Conservation (phyloP, 169 alveolate genomes). For the Plasmodium falciparum region DNA sequence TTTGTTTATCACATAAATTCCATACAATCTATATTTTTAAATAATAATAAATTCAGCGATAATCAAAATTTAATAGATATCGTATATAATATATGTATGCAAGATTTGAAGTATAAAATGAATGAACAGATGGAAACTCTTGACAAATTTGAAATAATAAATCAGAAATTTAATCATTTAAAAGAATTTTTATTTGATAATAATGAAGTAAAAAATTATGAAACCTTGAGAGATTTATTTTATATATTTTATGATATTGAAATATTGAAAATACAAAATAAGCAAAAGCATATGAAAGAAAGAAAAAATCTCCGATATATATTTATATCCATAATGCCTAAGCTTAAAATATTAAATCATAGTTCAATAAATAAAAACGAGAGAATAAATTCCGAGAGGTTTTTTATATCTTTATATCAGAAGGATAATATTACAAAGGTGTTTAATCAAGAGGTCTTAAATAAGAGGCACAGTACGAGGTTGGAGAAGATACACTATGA, state of each 20-base stretch:
- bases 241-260: constrained; percentile 58
- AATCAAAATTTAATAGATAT: constrained; percentile 26
- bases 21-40: constrained; percentile 33
- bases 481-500: constrained; percentile 57
- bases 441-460: constrained; percentile 43
- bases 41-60: constrained; percentile 52
- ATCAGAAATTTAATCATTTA: constrained; percentile 43
- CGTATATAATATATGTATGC: constrained; percentile 26
- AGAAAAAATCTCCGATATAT: constrained; percentile 56
- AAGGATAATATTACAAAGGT: constrained; percentile 41
- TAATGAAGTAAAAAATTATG: constrained; percentile 42
- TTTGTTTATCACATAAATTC: constrained; percentile 24
- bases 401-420: constrained; percentile 59
- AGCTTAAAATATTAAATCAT: constrained; percentile 39
- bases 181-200: constrained; percentile 67
- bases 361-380: constrained; percentile 53
- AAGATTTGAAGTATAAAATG: neutral
- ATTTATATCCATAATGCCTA: constrained; percentile 61
- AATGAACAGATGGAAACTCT: neutral
- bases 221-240: constrained; percentile 67
- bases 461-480: constrained; percentile 40
- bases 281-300: constrained; percentile 11
- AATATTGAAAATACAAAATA: constrained; percentile 53
- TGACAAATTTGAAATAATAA: constrained; percentile 30
- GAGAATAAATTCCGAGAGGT: constrained; percentile 66